Evolutionary conservation across 805 yeast genomes (phyloP).

Genomic region (Starmera caribaea): DNA sequence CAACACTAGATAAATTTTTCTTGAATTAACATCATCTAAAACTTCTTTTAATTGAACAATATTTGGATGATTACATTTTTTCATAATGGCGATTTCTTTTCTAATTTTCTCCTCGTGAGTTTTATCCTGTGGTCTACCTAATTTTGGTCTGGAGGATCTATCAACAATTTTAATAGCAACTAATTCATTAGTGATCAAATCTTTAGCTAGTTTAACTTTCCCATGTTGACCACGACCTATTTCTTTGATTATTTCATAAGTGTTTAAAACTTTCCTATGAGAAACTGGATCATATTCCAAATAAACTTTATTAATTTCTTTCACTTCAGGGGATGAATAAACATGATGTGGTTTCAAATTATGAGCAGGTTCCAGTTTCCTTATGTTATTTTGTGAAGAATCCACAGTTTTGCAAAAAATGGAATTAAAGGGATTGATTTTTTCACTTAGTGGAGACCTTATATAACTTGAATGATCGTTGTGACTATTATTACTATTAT

Average conservation of each 20-base stretch:
- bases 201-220: conserved; percentile 87
- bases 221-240: conserved; percentile 98
- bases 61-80: conserved; percentile 84
- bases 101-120: conserved; percentile 65
- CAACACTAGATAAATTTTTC: conserved; percentile 81
- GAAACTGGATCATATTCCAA: conserved; percentile 86
- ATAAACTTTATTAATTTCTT: conserved; percentile 71
- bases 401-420: not conserved
- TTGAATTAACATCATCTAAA: conserved; percentile 71
- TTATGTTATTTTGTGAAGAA: not conserved
- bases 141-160: conserved; percentile 49
- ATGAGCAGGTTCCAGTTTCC: conserved; percentile 14
- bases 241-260: conserved; percentile 81
- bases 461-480: too few relatives aligned
- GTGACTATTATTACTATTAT: too few relatives aligned
- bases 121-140: conserved; percentile 38
- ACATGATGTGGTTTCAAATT: conserved; percentile 15
- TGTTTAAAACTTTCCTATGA: conserved; percentile 71
- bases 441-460: conserved; percentile 3
- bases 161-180: conserved; percentile 95
- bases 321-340: conserved; percentile 37
- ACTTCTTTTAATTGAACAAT: conserved; percentile 85
- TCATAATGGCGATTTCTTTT: conserved; percentile 88
- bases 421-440: not conserved
- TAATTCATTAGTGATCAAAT: conserved; percentile 46